Evolutionary conservation across 1,284 basidiomycete species (phyloP), one percentile per base, ranked within the genome.

Genomic region (Coniophora puteana): DNA sequence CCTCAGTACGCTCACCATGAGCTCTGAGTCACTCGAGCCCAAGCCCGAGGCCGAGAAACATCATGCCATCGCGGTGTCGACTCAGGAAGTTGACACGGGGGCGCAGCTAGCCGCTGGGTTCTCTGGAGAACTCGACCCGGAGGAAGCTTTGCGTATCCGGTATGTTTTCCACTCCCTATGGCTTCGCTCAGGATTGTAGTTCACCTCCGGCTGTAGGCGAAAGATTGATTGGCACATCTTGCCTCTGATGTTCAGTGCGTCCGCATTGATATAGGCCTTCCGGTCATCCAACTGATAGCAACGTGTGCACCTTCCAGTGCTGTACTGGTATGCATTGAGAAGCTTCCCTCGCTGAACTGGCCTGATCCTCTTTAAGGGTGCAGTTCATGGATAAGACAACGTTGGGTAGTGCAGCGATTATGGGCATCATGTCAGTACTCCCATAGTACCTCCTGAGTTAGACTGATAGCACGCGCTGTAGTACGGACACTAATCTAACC

Each of bases 361-460:
- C 5, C 30, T 27, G 11, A 44, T 13, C 18, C 51, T 32, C 35
- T 51, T 34, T 46, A 44, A 80, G 78, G 69, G 71, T 83, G 42
- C 78, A 81, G 54, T 82, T 76, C 48, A 80, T 80, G 64, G 80
- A 81, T 52, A 82, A 83, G 63, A 82, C 80, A 1, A 85, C 83
- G 0, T 66, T 87, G 5, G 80, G 80, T 14, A 72, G 68, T 46
- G 62, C 80, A 8, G 75, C 80, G 3, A 76, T 83, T 42, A 65
- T 83, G 22, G 79, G 79, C 11, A 73, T 81, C 46, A 66, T 68
- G 76, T 78, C 43, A 46, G 66, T 36, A 25, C 35, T 32, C 20
- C 3, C 14, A 17, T 12, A 13, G 27, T 24, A 5, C 14, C 3
- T 7, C 11, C 24, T 24, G 24, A 17, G 13, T 13, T 30, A 18